Conservation (phyloP, 2,329 filamentous ascomycete species). For the Ophiognomonia clavigignenti-juglandacearum region DNA sequence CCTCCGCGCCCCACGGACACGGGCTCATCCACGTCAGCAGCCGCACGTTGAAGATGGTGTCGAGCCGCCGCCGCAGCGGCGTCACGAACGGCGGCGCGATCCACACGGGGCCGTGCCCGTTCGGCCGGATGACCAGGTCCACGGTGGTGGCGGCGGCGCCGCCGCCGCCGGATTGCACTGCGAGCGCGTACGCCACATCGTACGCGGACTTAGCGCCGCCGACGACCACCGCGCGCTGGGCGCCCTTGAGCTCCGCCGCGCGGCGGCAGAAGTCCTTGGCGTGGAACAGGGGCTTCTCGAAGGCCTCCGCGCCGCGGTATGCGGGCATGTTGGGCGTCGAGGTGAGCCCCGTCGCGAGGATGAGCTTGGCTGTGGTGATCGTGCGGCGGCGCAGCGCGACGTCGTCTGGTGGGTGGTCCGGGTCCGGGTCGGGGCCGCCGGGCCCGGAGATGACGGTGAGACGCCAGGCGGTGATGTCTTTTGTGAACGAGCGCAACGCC, state of each 20-base stretch:
- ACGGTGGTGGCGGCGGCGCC: conserved; percentile 40
- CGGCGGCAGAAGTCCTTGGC: conserved; percentile 34
- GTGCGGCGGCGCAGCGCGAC: not conserved
- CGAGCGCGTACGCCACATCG: conserved; percentile 53
- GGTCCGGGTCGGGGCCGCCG: not conserved
- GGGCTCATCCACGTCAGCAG: conserved; percentile 62
- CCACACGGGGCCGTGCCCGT: conserved; percentile 50
- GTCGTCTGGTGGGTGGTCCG: too few species aligned
- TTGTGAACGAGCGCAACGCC: too few species aligned
- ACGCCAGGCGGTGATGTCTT: conserved; percentile 18
- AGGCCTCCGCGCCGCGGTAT: conserved; percentile 31
- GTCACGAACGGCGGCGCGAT: conserved; percentile 54
- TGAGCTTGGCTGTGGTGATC: conserved; percentile 33
- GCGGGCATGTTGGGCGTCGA: conserved; percentile 37
- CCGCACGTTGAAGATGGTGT: conserved; percentile 48
- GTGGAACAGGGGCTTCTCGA: conserved; percentile 37
- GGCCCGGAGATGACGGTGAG: conserved; percentile 51
- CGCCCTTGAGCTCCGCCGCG: conserved; percentile 25
- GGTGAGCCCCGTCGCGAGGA: conserved; percentile 46
- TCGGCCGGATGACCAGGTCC: conserved; percentile 44
- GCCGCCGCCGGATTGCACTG: too few species aligned
- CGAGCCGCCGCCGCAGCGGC: conserved; percentile 54
- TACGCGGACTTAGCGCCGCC: conserved; percentile 55
- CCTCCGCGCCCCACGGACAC: conserved; percentile 57
- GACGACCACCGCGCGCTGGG: conserved; percentile 39